Percentiles rank a stretch among this genome's conserved stretches.
Conservation (phyloP, 208 protist genomes). For the Kentomonas sorsogonicus region DNA sequence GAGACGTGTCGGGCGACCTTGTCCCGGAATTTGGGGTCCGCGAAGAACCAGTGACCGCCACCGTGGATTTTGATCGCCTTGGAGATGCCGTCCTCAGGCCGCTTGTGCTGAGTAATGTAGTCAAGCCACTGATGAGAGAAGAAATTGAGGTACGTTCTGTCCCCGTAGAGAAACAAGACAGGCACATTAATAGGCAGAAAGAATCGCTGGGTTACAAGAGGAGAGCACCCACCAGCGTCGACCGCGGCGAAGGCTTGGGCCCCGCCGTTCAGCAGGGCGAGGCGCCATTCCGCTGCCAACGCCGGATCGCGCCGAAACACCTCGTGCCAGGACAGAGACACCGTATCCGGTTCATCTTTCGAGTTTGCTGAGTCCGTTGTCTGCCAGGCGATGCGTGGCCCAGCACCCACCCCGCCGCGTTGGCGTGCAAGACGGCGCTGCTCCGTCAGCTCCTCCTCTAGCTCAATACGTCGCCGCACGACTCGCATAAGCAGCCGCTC, state of each 20-base stretch:
- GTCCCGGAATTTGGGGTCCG: slow-evolving; percentile 39
- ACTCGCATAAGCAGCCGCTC: no score
- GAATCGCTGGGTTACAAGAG: slow-evolving; percentile 44
- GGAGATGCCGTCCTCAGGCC: slow-evolving; percentile 50
- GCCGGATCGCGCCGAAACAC: no score
- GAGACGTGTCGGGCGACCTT: slow-evolving; percentile 39
- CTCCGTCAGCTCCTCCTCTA: no score
- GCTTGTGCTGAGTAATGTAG: slow-evolving; percentile 47
- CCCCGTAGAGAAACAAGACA: slow-evolving; percentile 70
- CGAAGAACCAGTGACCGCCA: slow-evolving; percentile 80
- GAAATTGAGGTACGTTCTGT: slow-evolving; percentile 36
- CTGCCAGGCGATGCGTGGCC: no score
- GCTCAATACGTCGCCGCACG: no score
- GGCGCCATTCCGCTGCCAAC: no score
- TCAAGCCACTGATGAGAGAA: slow-evolving; percentile 59
- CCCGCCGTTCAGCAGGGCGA: no score
- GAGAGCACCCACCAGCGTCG: slow-evolving; percentile 21
- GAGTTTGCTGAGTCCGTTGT: no score
- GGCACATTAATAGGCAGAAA: slow-evolving; percentile 53
- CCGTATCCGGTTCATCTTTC: no score
- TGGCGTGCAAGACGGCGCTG: no score
- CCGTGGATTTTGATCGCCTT: slow-evolving; percentile 54
- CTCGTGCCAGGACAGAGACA: no score
- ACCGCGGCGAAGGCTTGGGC: background rate
- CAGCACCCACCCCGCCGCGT: no score